Conservation (phyloP, 2,329 filamentous ascomycete species). For the Colletotrichum paranaense region DNA sequence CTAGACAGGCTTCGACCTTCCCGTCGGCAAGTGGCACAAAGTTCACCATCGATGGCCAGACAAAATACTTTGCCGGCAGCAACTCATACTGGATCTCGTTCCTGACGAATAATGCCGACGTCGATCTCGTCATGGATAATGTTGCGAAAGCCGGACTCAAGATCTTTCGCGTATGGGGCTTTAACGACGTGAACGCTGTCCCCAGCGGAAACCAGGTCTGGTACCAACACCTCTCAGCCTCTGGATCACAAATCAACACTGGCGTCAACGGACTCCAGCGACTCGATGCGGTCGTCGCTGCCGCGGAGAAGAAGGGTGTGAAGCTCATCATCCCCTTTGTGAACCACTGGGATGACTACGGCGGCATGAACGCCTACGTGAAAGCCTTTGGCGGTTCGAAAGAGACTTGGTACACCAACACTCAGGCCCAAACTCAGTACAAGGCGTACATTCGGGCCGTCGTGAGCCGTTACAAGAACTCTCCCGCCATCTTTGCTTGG, state of each 20-base stretch:
- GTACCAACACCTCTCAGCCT: slow-evolving; percentile 64
- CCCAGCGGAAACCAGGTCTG: slow-evolving; percentile 54
- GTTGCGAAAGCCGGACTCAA: slow-evolving; percentile 62
- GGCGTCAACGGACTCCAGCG: slow-evolving; percentile 66
- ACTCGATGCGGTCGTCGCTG: slow-evolving; percentile 71
- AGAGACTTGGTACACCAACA: slow-evolving; percentile 64
- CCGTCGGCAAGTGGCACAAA: slow-evolving; percentile 37
- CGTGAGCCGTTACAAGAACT: slow-evolving; percentile 57
- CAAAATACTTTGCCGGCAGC: slow-evolving; percentile 62
- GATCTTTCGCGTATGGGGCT: slow-evolving; percentile 71
- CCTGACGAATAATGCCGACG: slow-evolving; percentile 62
- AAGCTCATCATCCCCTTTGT: slow-evolving; percentile 75
- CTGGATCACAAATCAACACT: slow-evolving; percentile 69
- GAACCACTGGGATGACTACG: slow-evolving; percentile 78
- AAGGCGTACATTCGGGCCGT: slow-evolving; percentile 57
- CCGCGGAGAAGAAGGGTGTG: slow-evolving; percentile 68
- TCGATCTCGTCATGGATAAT: slow-evolving; percentile 61
- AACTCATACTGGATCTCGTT: slow-evolving; percentile 68
- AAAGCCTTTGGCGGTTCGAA: slow-evolving; percentile 64
- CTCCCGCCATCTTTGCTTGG: slow-evolving; percentile 62
- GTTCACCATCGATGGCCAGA: slow-evolving; percentile 55
- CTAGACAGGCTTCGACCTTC: slow-evolving; percentile 1
- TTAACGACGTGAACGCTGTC: slow-evolving; percentile 66
- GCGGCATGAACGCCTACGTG: slow-evolving; percentile 70
- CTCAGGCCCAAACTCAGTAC: slow-evolving; percentile 62